Evolutionary conservation across 352 stramenopile genomes (phyloP).

Genomic region (Pelagophyceae sp.): DNA sequence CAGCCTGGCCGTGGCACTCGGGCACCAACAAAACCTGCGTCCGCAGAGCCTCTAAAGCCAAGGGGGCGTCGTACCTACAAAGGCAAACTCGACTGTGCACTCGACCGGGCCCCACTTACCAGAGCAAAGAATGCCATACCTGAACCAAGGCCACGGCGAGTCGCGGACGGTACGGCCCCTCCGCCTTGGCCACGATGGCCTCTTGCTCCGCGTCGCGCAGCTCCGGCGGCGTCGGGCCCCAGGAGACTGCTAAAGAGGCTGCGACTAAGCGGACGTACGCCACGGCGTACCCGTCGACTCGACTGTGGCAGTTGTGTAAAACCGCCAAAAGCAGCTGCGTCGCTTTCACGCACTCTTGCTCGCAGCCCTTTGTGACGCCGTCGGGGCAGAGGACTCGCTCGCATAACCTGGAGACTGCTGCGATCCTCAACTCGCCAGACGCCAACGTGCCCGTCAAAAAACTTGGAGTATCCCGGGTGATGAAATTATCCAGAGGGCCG

Average conservation of each 20-base stretch:
- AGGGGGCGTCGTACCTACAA: constrained; percentile 81
- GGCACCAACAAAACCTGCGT: constrained; percentile 36
- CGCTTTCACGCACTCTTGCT: constrained; percentile 48
- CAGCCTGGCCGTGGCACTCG: constrained; percentile 67
- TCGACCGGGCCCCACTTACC: no score
- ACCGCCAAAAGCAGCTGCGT: constrained; percentile 33
- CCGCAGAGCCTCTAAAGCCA: constrained; percentile 74
- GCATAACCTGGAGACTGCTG: constrained; percentile 54
- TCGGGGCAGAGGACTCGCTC: constrained; percentile 54
- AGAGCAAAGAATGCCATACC: constrained; percentile 75
- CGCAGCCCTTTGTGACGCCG: constrained; percentile 40
- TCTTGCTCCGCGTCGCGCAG: constrained; percentile 42
- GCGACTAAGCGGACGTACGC: not conserved
- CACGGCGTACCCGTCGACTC: not conserved
- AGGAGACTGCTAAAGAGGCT: not conserved
- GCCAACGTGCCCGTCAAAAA: constrained; percentile 46
- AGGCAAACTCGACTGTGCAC: no score
- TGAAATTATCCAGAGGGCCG: constrained; percentile 89
- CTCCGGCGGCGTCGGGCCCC: constrained; percentile 35
- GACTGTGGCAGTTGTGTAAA: constrained; percentile 2
- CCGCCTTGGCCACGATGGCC: constrained; percentile 46
- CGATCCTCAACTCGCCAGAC: constrained; percentile 36
- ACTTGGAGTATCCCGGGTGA: constrained; percentile 54
- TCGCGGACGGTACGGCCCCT: constrained; percentile 39
- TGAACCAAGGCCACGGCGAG: constrained; percentile 70